Evolutionary conservation across 805 yeast genomes (phyloP).

Genomic region (Myxozyma monticola): DNA sequence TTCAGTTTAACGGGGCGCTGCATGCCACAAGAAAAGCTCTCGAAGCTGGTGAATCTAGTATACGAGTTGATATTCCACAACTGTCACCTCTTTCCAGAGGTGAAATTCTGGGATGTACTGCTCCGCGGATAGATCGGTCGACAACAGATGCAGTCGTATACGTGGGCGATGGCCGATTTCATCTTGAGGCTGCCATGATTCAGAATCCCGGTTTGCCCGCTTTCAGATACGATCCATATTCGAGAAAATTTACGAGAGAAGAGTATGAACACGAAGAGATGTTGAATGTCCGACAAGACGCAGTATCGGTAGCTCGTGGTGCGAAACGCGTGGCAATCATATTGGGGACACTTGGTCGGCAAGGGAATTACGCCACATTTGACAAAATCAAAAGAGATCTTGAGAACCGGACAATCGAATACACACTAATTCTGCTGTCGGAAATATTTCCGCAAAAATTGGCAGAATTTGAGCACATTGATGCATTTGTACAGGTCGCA

Average conservation of each 20-base stretch:
- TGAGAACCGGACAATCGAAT: constrained; percentile 56
- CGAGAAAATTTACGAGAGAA: constrained; percentile 85
- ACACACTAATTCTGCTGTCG: constrained; percentile 79
- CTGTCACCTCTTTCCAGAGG: constrained; percentile 91
- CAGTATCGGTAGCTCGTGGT: constrained; percentile 57
- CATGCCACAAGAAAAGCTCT: constrained; percentile 71
- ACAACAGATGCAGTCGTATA: constrained; percentile 70
- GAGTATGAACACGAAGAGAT: constrained; percentile 83
- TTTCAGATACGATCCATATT: constrained; percentile 91
- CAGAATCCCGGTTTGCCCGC: constrained; percentile 94
- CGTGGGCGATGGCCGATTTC: constrained; percentile 95
- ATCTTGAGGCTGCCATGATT: constrained; percentile 93
- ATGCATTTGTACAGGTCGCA: constrained; percentile 95
- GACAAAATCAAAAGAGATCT: constrained; percentile 62
- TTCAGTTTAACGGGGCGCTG: constrained; percentile 93
- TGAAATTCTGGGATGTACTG: constrained; percentile 94
- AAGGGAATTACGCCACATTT: constrained; percentile 82
- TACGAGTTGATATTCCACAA: constrained; percentile 82
- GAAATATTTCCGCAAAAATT: constrained; percentile 93
- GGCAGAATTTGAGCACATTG: constrained; percentile 88
- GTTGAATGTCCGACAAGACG: constrained; percentile 70
- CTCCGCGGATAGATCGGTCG: constrained; percentile 63
- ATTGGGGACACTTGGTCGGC: constrained; percentile 92
- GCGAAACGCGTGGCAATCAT: constrained; percentile 72
- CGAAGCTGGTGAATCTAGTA: constrained; percentile 39